phyloP scores from a whole-genome alignment of 495 filamentous ascomycete species.

The Jackrogersella minutella region DNA sequence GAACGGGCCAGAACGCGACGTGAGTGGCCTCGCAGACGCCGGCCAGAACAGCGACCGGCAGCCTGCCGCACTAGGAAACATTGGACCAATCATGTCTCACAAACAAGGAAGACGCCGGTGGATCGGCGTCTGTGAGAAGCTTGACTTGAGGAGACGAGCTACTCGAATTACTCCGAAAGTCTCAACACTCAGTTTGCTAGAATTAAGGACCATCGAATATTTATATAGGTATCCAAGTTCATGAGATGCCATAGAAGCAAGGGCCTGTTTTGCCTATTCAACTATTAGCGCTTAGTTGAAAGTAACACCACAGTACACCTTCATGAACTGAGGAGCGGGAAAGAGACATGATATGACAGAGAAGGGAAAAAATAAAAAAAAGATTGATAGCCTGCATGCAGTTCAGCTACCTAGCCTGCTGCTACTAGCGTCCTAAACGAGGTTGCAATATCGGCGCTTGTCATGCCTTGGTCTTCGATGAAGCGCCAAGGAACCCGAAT shows the following conservation, averaged over 20 bases:
- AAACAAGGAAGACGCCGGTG: slow-evolving; percentile 7
- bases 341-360: neutral
- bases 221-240: too few relatives aligned
- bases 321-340: too few relatives aligned
- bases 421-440: slow-evolving; percentile 2
- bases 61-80: slow-evolving; percentile 20
- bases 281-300: neutral
- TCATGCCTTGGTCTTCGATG: neutral
- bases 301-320: neutral
- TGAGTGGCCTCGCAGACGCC: slow-evolving; percentile 39
- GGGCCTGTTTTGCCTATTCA: neutral
- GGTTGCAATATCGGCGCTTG: slow-evolving; percentile 13
- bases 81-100: slow-evolving; percentile 16
- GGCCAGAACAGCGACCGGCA: slow-evolving; percentile 33
- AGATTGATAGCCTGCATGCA: slow-evolving; percentile 1
- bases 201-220: neutral
- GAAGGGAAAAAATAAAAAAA: neutral
- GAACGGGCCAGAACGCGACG: slow-evolving; percentile 9
- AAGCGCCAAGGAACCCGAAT: slow-evolving; percentile 1
- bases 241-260: neutral
- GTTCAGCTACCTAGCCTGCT: neutral
- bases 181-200: neutral
- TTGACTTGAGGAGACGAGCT: slow-evolving; percentile 2
- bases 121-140: slow-evolving; percentile 23
- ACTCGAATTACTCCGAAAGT: neutral